A percentile compares a stretch with the other conserved stretches of the same genome.
phyloP scores from a whole-genome alignment of 2,329 filamentous ascomycete genomes.

The Scorias spongiosa region DNA sequence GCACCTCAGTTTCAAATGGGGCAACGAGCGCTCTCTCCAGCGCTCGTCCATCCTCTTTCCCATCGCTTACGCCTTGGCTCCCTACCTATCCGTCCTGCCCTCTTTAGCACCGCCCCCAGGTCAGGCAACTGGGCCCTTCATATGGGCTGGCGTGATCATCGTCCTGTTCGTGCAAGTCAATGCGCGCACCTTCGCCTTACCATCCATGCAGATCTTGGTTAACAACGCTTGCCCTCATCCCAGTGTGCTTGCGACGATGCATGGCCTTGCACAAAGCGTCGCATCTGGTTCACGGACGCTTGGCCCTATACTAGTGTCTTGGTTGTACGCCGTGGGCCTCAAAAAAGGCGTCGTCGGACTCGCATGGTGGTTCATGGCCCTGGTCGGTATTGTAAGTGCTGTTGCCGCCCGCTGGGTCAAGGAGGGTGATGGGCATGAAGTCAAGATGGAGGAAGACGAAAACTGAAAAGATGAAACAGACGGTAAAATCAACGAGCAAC shows the following conservation, averaged over 20 bases:
- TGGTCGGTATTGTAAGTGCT: conserved; percentile 41
- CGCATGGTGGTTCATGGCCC: conserved; percentile 43
- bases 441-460: conserved; percentile 34
- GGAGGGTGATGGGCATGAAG: conserved; percentile 49
- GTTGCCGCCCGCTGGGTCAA: conserved; percentile 42
- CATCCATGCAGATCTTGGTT: conserved; percentile 42
- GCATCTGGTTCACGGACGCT: conserved; percentile 38
- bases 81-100: conserved; percentile 28
- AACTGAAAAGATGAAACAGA: conserved; percentile 4
- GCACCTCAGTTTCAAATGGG: conserved; percentile 24
- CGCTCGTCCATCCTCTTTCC: conserved; percentile 30
- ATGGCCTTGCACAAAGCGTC: conserved; percentile 43
- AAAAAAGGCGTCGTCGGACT: conserved; percentile 37
- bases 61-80: conserved; percentile 27
- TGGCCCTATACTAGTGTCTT: conserved; percentile 39
- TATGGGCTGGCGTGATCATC: conserved; percentile 29
- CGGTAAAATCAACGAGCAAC: background rate
- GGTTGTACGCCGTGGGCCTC: conserved; percentile 37
- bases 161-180: conserved; percentile 30
- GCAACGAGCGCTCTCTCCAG: conserved; percentile 27
- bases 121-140: conserved; percentile 23
- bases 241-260: conserved; percentile 40
- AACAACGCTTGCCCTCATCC: conserved; percentile 46
- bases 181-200: conserved; percentile 37
- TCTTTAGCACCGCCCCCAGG: conserved; percentile 23